Evolutionary conservation across 2,329 filamentous ascomycete species (phyloP), one percentile per base, ranked within the genome.

Genomic region (Alternaria ventricosa): DNA sequence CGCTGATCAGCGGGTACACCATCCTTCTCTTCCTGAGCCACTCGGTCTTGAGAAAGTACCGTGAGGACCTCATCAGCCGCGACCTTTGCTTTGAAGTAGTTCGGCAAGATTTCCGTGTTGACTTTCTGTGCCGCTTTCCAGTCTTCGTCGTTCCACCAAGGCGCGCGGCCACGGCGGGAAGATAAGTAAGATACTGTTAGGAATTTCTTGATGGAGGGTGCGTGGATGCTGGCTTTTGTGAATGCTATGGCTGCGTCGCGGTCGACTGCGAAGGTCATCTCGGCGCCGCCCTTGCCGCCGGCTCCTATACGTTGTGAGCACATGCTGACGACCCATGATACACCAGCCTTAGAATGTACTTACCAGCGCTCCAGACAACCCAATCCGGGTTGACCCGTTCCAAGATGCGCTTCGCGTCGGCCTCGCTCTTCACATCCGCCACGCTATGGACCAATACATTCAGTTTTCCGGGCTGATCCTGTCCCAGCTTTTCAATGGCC

Each of bases 401-500:
- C 43, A 95, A 78, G 61, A 94, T 86, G 41, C 80, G 82, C 69
- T 87, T 83, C 1, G 91, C 92, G 66, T 90, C 86, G 0, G 81
- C 82, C 54, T 88, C 85, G 57, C 82, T 87, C 77, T 87, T 89
- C 44, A 94, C 85, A 18, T 93, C 90, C 57, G 92, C 91, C 20
- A 95, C 81, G 73, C 88, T 92, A 73, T 86, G 86, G 15, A 95
- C 84, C 1, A 94, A 82, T 4, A 94, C 89, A 57, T 87, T 85
- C 41, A 96, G 81, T 66, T 87, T 90, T 25, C 90, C 90, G 2
- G 85, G 85, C 57, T 87, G 83, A 18, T 84, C 86, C 18, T 84
- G 78, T 62, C 85, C 88, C 4, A 92, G 85, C 60, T 85, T 85
- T 71, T 90, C 81, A 61, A 96, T 89, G 57, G 88, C 82, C 4